Base-by-base conservation (phyloP, 1,284 basidiomycete genomes). In the Gomphus bonarii region DNA sequence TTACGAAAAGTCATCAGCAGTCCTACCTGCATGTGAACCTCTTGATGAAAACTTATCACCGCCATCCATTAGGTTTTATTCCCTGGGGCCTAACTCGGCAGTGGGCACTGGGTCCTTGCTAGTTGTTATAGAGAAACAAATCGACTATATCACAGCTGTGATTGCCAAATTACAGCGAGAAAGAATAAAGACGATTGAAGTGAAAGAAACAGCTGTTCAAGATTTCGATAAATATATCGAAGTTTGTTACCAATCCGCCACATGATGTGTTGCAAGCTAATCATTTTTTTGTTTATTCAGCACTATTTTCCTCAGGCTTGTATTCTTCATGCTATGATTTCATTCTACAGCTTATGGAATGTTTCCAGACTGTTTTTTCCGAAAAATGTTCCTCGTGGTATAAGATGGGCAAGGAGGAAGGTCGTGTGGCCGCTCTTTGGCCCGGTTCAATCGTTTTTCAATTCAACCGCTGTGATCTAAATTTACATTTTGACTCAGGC, bases 321-420 rank as follows among this genome's bases (percentile, higher is more conserved):
- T 63, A 28, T 40, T 18, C 11, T 20, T 5, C 20, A 31, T 47
- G 14, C 57, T 11, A 22, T 33, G 28, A 14, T 35, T 12, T 20
- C n/a, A n/a, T 18, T 18, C 12, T 2, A 6, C 22, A 28, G n/a
- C 50, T 56, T 28, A 51, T 40, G 5, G 54, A 47, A 10, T 16
- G 50, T 60, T n/a, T 33, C 36, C 55, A 82, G 78, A 82, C 79
- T 3, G 80, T 84, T 1, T 84, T 75, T 64, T 73, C 74, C 36
- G 75, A 76, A 56, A 76, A 77, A 58, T 84, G 83, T 62, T 71
- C 75, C 5, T 80, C 80, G 3, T 86, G 84, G 84, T 85, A 85
- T 63, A 85, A 85, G 65, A 71, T 70, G 48, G 80, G 80, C 3
- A 76, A 76, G 59, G 74, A 75, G 61, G 78, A 82, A 58, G 82